Base-by-base conservation (phyloP, 1,284 basidiomycete genomes). In the Neolentinus lepideus region DNA sequence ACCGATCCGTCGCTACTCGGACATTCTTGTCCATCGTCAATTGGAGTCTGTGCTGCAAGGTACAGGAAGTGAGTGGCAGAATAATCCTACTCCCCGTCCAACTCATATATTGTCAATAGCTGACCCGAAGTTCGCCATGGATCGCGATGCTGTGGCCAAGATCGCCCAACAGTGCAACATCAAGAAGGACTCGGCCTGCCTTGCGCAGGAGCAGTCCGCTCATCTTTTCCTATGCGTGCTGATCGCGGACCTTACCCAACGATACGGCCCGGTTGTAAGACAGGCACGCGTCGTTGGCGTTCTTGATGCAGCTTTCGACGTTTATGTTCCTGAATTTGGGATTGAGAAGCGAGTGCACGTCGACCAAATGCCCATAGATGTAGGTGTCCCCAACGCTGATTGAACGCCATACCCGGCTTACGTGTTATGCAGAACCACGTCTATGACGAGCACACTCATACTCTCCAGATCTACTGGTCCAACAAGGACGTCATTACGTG, bases 281-380 rank as follows among this genome's bases (percentile, higher is more conserved):
- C 86, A 90, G 63, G 97, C 94, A 16, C 90, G 87, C 60, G 96
- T 99, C 57, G 91, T 97, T 57, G 88, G 88, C 54, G 96, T 99
- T 19, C 79, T 97, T 27, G 95, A 98, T 65, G 88, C 93, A 56
- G 95, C 96, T 0, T 98, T 99, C 63, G 97, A 99, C 67, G 94
- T 99, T 43, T 74, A 93, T 26, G 81, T 94, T 50, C 91, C 93
- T 51, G 94, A 97, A 67, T 96, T 97, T 66, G 91, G 92, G 51
- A 95, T 99, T 64, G 97, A 99, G 77, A 99, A 99, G 79, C 84
- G 96, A 51, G 94, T 98, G 2, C 96, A 99, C 66, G 91, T 96
- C 51, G 97, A 99, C 70, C 94, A 98, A 73, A 97, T 99, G 88
- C 96, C 97, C 16, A 92, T 96, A 55, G 92, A 95, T 61, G 91